These are phyloP conservation scores for Calonectria crousiana DNA, from an alignment of 2,329 filamentous ascomycete genomes.

Conservation along the genomic window DNA sequence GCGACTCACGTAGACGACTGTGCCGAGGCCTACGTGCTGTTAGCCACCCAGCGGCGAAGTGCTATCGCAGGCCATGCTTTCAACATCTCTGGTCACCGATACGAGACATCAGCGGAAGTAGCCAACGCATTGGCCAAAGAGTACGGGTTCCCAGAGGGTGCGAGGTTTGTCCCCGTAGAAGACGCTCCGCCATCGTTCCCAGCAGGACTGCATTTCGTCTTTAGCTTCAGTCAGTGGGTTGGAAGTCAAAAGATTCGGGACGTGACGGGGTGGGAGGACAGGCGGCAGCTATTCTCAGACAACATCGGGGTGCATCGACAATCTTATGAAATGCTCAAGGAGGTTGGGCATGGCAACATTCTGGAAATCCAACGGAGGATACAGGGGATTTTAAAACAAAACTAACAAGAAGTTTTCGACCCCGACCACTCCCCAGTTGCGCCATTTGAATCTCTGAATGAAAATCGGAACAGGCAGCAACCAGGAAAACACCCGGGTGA, in stretches of 20 bases:
- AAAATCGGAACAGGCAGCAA: not conserved
- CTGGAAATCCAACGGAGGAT: conserved; percentile 27
- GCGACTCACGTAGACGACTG: conserved; percentile 64
- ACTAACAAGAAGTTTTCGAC: not conserved
- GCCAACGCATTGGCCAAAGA: conserved; percentile 52
- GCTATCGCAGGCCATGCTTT: conserved; percentile 55
- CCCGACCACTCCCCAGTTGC: not conserved
- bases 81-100: conserved; percentile 59
- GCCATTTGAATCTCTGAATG: not conserved
- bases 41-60: conserved; percentile 52
- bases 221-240: conserved; percentile 58
- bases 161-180: conserved; percentile 39
- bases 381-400: conserved; percentile 2
- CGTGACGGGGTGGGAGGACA: conserved; percentile 56
- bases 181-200: conserved; percentile 37
- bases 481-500: not conserved
- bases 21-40: conserved; percentile 59
- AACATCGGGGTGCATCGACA: conserved; percentile 50
- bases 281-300: conserved; percentile 52
- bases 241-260: conserved; percentile 55
- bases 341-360: conserved; percentile 30
- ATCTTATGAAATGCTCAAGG: conserved; percentile 51
- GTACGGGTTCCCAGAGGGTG: conserved; percentile 52
- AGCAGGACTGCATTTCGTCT: conserved; percentile 37
- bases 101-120: conserved; percentile 58